Base-by-base conservation (phyloP, 2,329 filamentous ascomycete genomes). In the Alternaria conjuncta region DNA sequence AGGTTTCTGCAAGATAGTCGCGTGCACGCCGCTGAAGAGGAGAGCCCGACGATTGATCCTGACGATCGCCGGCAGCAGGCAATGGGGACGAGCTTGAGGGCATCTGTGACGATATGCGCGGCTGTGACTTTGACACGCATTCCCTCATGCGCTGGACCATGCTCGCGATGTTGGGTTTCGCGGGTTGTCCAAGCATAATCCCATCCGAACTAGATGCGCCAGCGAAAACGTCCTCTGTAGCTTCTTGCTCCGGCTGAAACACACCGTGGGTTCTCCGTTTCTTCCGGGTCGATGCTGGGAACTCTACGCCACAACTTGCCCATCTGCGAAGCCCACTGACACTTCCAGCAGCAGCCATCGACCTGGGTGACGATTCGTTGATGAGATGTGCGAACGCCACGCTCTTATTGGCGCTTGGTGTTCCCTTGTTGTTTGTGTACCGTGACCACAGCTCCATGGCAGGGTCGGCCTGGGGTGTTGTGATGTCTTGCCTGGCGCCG, bases 251-350 rank as follows among this genome's bases (percentile, higher is more conserved):
- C 53, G 69, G 69, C 45, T 78, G 69, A 30, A 81, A 78, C 5
- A 71, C 68, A 8, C 78, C 75, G 44, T 68, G 75, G 3, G 75
- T 80, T 57, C 78, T 79, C 57, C 81, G 72, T 55, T 78, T 77
- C 72, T 85, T 85, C 69, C 71, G 74, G 65, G 67, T 75, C 9
- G 80, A 81, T 12, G 75, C 72, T 9, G 84, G 83, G 73, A 83
- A 85, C 60, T 85, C 83, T 10, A 83, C 78, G 11, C 84, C 84
- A 58, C 83, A 85, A 69, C 84, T 86, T 25, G 82, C 82, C 84
- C 84, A 86, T 64, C 84, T 74, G 53, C 84, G 76, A 51, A 85
- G 73, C 3, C 83, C 83, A 61, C 77, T 78, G 20, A 83, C 81
- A 63, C 80, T 83, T 60, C 84, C 84, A 11, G 80, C 80, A 26